Conservation (phyloP, 192 early-diverging fungal genomes). For the Coemansia sp. region DNA sequence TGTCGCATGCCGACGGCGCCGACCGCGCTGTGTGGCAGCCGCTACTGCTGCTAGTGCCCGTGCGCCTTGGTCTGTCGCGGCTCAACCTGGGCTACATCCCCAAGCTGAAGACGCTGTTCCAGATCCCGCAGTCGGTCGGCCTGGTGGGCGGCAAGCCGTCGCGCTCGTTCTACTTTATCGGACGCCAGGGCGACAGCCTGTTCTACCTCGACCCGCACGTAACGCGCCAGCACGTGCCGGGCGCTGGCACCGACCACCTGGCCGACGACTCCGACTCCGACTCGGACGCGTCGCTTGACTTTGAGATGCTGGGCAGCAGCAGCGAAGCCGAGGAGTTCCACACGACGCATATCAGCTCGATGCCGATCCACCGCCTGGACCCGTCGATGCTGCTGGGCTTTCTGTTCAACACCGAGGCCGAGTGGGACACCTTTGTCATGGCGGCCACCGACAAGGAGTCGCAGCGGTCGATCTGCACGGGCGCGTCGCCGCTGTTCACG, state of each 20-base stretch:
- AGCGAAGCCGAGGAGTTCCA: conserved; percentile 43
- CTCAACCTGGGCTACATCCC: conserved; percentile 43
- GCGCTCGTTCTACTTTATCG: conserved; percentile 51
- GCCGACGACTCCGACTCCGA: conserved; percentile 22
- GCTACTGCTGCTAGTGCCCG: conserved; percentile 48
- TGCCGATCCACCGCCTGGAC: conserved; percentile 46
- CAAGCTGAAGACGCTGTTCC: conserved; percentile 50
- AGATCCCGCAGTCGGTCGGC: conserved; percentile 51
- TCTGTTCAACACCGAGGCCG: conserved; percentile 45
- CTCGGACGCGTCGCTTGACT: conserved; percentile 42
- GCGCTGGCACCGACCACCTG: conserved; percentile 3
- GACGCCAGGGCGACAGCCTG: conserved; percentile 45
- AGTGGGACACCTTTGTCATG: conserved; percentile 50
- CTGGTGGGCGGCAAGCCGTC: conserved; percentile 51
- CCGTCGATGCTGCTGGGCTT: conserved; percentile 55
- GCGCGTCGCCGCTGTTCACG: conserved; percentile 49
- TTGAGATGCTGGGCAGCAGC: conserved; percentile 35
- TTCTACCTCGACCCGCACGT: conserved; percentile 54
- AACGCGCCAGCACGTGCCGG: conserved; percentile 43
- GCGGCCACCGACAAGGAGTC: conserved; percentile 49
- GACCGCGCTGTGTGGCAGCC: conserved; percentile 33
- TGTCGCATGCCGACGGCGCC: conserved; percentile 11
- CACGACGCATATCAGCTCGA: conserved; percentile 46
- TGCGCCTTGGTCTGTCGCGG: conserved; percentile 49
- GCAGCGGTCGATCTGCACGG: conserved; percentile 50